phyloP scores from a whole-genome alignment of 805 yeast species.

The Myxozyma melibiosi region DNA sequence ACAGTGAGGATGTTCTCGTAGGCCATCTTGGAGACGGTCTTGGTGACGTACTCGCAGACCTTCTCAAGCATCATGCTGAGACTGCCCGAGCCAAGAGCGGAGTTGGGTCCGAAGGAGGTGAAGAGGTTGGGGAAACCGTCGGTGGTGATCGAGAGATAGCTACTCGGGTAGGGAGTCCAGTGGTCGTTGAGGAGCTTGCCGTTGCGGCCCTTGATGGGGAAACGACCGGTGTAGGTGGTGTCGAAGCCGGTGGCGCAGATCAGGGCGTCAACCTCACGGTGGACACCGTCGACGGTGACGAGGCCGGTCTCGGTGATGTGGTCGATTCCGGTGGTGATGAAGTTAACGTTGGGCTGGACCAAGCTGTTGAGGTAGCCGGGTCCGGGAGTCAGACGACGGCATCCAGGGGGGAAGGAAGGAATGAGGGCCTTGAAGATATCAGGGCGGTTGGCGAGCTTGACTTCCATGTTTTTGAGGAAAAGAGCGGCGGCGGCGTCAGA shows the following conservation, averaged over 20 bases:
- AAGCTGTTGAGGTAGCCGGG: slow-evolving; percentile 31
- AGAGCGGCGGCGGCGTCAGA: slow-evolving; percentile 5
- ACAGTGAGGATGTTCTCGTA: slow-evolving; percentile 18
- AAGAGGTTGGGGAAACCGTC: slow-evolving; percentile 33
- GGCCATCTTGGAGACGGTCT: slow-evolving; percentile 18
- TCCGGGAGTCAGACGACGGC: slow-evolving; percentile 36
- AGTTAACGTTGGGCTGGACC: slow-evolving; percentile 23
- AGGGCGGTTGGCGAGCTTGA: slow-evolving; percentile 18
- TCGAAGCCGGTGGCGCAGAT: slow-evolving; percentile 34
- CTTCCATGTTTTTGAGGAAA: slow-evolving; percentile 8
- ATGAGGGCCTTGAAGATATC: slow-evolving; percentile 20
- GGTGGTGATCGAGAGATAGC: slow-evolving; percentile 27
- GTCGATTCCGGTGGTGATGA: slow-evolving; percentile 25
- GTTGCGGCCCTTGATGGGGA: slow-evolving; percentile 28
- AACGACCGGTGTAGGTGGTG: slow-evolving; percentile 30
- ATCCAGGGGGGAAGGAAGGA: slow-evolving; percentile 32
- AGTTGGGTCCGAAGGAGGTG: slow-evolving; percentile 28
- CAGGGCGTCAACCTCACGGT: slow-evolving; percentile 25
- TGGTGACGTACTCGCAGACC: slow-evolving; percentile 17
- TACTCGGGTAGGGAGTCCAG: slow-evolving; percentile 25
- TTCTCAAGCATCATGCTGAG: slow-evolving; percentile 22
- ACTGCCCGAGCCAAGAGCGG: slow-evolving; percentile 21
- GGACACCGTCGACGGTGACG: slow-evolving; percentile 28
- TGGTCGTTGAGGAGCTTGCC: slow-evolving; percentile 22
- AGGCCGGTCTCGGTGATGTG: slow-evolving; percentile 26